Conservation (phyloP, 768 basidiomycete species). For the Cystobasidium onofrii region DNA sequence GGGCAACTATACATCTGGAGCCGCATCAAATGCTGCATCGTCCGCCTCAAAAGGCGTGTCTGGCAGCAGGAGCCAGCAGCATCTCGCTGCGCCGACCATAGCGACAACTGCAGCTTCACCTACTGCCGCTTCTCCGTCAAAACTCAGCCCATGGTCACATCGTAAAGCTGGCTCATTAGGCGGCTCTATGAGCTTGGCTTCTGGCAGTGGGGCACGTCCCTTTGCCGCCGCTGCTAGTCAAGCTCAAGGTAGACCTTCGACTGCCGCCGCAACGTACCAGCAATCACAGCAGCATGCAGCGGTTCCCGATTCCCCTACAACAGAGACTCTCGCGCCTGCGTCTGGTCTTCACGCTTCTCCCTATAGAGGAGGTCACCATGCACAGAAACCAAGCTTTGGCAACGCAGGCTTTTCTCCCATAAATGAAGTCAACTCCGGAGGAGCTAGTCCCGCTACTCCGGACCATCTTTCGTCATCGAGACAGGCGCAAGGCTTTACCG, state of each 20-base stretch:
- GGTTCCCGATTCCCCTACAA: neutral
- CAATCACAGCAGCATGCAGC: neutral
- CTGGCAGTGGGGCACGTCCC: neutral
- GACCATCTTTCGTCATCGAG: conserved; percentile 13
- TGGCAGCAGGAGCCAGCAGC: conserved; percentile 8
- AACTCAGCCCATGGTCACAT: conserved; percentile 8
- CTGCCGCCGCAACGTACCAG: conserved; percentile 19
- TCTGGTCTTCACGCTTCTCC: neutral
- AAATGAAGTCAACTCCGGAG: neutral
- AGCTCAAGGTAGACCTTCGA: conserved; percentile 8
- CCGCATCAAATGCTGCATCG: no score
- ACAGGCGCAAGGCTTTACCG: conserved; percentile 48
- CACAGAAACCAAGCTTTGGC: neutral
- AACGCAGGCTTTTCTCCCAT: conserved; percentile 19
- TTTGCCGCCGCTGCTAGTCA: conserved; percentile 8
- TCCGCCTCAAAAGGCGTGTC: neutral
- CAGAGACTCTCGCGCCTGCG: neutral
- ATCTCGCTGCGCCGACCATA: conserved; percentile 44
- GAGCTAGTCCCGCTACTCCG: neutral
- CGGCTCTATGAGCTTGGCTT: neutral
- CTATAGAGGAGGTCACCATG: neutral
- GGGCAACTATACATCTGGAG: no score
- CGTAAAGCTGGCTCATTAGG: conserved; percentile 22
- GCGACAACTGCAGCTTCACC: conserved; percentile 45
- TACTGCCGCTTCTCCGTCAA: conserved; percentile 47